Evolutionary conservation across 1,284 basidiomycete genomes (phyloP), one percentile per base, ranked within the genome.

Genomic region (Ceratobasidium sp.): DNA sequence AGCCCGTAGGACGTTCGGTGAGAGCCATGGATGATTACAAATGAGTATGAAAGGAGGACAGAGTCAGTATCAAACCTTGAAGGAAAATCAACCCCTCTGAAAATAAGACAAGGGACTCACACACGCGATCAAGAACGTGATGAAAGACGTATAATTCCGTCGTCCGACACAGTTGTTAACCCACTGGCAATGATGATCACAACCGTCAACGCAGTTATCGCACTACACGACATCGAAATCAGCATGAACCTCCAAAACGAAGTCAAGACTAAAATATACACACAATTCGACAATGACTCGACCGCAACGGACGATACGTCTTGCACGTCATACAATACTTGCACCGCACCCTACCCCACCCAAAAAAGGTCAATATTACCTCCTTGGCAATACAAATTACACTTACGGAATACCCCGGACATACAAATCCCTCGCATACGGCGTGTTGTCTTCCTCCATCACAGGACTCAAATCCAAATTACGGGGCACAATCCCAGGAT

Each of bases 131-230:
- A 98, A 87, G 81, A 96, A 91, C 1, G 90, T 90, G 80, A 97
- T 92, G 85, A 98, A 98, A 28, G 92, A 89, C 33, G 94, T 93
- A 84, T 98, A 98, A 84, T 97, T 98, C 67, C 96, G 91, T 68
- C 94, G 90, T 3, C 96, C 96, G 62, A 98, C 89, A 83, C 96
- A 98, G 83, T 96, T 96, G 84, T 97, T 97, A 46, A 98, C 91
- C 92, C 96, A 98, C 81, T 96, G 94, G 81, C 96, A 98, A 84
- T 97, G 95, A 83, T 97, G 95, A 83, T 97, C 93, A 82, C 91
- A 92, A 28, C 92, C 93, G 81, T 97, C 96, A 28, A 97, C 94
- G 83, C 96, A 98, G 83, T 98, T 97, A 81, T 97, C 95, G 84
- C 96, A 98, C 93, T 96, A 81, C 33, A 28, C 6, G 10, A 12